Conservation (phyloP, 768 basidiomycete genomes). For the Epithele typhae region DNA sequence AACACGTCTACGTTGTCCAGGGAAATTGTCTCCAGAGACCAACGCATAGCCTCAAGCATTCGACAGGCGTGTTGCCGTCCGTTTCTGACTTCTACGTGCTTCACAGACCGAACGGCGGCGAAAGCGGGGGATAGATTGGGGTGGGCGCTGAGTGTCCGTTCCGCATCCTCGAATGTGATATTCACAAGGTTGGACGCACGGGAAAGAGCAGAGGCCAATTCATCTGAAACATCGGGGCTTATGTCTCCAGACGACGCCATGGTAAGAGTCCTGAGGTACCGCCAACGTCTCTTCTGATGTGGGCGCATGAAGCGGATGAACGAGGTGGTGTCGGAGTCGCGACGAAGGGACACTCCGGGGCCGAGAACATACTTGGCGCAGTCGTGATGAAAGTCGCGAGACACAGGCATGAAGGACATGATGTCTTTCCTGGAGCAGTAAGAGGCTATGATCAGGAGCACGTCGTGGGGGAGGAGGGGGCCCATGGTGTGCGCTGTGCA, state of each 20-base stretch:
- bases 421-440: neutral
- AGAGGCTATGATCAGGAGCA: neutral
- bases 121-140: neutral
- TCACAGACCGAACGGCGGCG: neutral
- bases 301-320: conserved; percentile 1
- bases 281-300: neutral
- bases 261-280: neutral
- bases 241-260: neutral
- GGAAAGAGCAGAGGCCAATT: neutral
- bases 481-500: too few relatives aligned
- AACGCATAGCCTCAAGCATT: conserved; percentile 2
- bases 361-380: conserved; percentile 1
- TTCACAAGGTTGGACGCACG: neutral
- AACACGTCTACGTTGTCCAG: neutral
- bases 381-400: neutral
- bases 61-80: conserved; percentile 1
- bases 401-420: neutral
- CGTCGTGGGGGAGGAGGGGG: neutral
- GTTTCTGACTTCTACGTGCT: neutral
- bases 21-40: neutral
- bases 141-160: neutral
- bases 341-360: neutral
- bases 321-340: neutral
- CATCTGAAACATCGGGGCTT: neutral
- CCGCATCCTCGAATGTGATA: neutral